Evolutionary conservation across 2,329 filamentous ascomycete genomes (phyloP).

Genomic region (Claviceps purpurea): DNA sequence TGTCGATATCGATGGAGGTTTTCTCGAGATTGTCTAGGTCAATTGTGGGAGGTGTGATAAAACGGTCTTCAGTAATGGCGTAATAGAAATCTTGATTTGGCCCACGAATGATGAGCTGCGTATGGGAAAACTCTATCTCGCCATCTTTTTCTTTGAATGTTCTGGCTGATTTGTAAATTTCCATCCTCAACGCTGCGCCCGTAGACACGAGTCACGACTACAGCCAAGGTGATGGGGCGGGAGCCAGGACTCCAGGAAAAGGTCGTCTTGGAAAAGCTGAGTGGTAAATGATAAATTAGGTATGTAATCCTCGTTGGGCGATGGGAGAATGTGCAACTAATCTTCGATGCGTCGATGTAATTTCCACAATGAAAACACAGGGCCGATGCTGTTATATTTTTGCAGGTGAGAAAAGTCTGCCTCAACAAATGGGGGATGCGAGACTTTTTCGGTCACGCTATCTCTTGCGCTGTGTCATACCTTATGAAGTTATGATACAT

Average conservation of each 20-base stretch:
- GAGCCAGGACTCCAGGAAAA: not conserved
- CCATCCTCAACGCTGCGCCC: not conserved
- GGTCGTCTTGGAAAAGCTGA: not conserved
- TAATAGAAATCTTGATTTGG: not conserved
- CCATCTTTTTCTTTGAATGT: not conserved
- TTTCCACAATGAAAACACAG: too few species aligned
- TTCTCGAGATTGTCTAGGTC: not conserved
- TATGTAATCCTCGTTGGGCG: too few species aligned
- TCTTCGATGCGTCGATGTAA: too few species aligned
- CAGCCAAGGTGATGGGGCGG: not conserved
- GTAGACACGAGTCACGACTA: not conserved
- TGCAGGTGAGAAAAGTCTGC: too few species aligned
- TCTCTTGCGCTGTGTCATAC: too few species aligned
- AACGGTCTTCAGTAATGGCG: not conserved
- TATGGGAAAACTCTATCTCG: not conserved
- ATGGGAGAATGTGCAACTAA: too few species aligned
- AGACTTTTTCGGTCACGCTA: too few species aligned
- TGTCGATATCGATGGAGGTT: too few species aligned
- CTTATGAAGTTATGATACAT: too few species aligned
- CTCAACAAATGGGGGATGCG: too few species aligned
- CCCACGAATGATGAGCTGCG: not conserved
- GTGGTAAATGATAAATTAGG: too few species aligned
- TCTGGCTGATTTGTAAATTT: not conserved
- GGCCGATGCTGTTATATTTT: too few species aligned
- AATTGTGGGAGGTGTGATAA: not conserved